Evolutionary conservation across 2,329 filamentous ascomycete species (phyloP).

Genomic region (Colletotrichum caudatum): DNA sequence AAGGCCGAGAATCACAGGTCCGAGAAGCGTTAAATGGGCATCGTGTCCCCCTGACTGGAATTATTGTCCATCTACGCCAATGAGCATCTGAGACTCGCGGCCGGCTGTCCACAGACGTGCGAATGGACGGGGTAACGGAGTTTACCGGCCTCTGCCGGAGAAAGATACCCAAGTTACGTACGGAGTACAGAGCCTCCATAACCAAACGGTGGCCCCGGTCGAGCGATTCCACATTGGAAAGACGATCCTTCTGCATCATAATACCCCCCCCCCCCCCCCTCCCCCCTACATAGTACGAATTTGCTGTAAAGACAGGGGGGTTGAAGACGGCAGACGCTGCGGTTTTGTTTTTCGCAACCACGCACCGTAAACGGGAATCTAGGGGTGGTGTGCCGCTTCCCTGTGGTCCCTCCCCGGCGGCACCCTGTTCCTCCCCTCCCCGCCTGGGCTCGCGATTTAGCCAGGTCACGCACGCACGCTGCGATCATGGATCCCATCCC

Average conservation of each 20-base stretch:
- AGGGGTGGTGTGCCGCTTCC: constrained; percentile 20
- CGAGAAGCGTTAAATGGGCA: not conserved
- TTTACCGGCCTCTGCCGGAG: not conserved
- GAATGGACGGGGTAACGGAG: constrained; percentile 15
- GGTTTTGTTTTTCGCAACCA: constrained; percentile 22
- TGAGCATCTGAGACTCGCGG: not conserved
- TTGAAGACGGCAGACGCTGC: constrained; percentile 10
- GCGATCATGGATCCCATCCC: constrained; percentile 30
- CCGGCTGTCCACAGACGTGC: constrained; percentile 3
- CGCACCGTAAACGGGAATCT: constrained; percentile 24
- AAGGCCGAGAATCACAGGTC: not conserved
- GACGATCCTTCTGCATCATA: constrained; percentile 27
- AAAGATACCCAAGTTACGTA: constrained; percentile 12
- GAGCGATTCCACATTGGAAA: constrained; percentile 24
- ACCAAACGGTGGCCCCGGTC: constrained; percentile 18
- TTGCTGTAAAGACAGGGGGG: constrained; percentile 28
- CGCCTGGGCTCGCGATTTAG: constrained; percentile 28
- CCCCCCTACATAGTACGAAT: constrained; percentile 13
- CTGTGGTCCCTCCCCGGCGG: constrained; percentile 36
- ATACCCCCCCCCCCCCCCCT: too few relatives aligned
- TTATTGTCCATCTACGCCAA: not conserved
- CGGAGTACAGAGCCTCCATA: not conserved
- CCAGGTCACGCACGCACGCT: constrained; percentile 14
- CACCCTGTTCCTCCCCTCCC: constrained; percentile 19
- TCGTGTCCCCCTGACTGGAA: not conserved